These are phyloP conservation scores for Secale cereale DNA, from an alignment of 176 grass and related monocot species.

Conservation along the genomic window DNA sequence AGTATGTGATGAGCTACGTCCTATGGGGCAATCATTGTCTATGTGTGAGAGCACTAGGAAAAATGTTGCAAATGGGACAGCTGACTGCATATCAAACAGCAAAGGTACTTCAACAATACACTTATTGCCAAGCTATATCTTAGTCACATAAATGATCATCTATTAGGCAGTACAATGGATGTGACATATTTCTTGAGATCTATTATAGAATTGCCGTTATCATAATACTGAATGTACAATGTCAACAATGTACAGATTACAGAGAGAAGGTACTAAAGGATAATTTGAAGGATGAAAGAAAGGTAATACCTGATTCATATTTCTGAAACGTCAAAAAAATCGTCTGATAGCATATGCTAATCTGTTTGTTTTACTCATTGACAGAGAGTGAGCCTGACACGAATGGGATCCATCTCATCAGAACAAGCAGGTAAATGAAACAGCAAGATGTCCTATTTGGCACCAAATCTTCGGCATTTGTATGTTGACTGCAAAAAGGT, in stretches of 20 bases:
- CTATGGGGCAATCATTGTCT: conserved; percentile 40
- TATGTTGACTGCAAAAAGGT: background rate
- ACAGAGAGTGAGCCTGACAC: conserved; percentile 47
- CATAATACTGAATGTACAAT: conserved; percentile 12
- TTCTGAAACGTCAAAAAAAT: background rate
- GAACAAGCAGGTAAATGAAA: conserved; percentile 48
- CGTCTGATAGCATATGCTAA: background rate
- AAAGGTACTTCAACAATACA: conserved; percentile 33
- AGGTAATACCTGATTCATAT: conserved; percentile 28
- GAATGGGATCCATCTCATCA: conserved; percentile 60
- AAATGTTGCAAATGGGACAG: conserved; percentile 39
- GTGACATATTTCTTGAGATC: background rate
- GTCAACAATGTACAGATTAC: conserved; percentile 36
- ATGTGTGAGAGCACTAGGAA: conserved; percentile 54
- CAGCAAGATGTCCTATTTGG: background rate
- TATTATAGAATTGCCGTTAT: background rate
- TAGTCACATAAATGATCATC: background rate
- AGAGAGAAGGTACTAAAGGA: conserved; percentile 46
- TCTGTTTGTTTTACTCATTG: conserved; percentile 15
- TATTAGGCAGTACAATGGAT: background rate
- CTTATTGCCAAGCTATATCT: background rate
- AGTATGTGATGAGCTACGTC: conserved; percentile 43
- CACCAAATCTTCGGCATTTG: background rate
- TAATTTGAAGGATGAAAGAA: conserved; percentile 47
- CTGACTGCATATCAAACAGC: conserved; percentile 43